Base-by-base conservation (phyloP, 2,329 filamentous ascomycete genomes). In the Aureobasidium melanogenum region DNA sequence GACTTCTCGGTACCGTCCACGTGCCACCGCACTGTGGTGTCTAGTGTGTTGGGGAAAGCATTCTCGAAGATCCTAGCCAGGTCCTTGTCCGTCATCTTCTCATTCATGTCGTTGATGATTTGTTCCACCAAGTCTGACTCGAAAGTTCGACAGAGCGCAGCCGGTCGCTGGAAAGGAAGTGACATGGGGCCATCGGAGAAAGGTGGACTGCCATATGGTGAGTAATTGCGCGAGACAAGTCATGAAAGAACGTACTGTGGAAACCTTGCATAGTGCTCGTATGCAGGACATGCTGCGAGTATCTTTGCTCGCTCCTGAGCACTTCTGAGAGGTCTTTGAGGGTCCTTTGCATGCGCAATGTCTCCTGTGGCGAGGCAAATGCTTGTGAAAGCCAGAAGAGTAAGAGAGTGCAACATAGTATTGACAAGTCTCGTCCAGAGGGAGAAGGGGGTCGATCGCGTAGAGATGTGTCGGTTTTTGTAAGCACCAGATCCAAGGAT, bases 41-140 rank as follows among this genome's bases (percentile, higher is more conserved):
- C 91, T 3, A 94, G 84, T 0, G 89, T 93, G 64, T 94, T 96
- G 5, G 93, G 93, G 66, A 95, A 97, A 2, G 93, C 87, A 71
- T 99, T 99, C 72, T 96, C 91, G 71, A 99, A 99, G 12, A 99
- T 79, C 28, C 92, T 86, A 3, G 93, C 93, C 14, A 99, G 83
- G 68, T 97, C 94, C 17, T 88, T 87, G 69, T 97, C 88, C 63
- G 86, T 81, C 77, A 99, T 88, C 58, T 84, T 87, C 30, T 83
- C 81, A 6, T 88, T 94, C 66, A 99, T 80, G 67, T 97, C 86
- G 32, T 84, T 74, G 64, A 99, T 97, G 56, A 97, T 88, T 69
- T 88, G 82, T 73, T 99, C 94, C 48, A 97, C 95, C 3, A 88
- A 81, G 26, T 88, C 84, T 0, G 92, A 97, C 61, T 85, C 83